These are phyloP conservation scores for Brassica incana DNA, from an alignment of 345 rosid genomes.

Conservation along the genomic window DNA sequence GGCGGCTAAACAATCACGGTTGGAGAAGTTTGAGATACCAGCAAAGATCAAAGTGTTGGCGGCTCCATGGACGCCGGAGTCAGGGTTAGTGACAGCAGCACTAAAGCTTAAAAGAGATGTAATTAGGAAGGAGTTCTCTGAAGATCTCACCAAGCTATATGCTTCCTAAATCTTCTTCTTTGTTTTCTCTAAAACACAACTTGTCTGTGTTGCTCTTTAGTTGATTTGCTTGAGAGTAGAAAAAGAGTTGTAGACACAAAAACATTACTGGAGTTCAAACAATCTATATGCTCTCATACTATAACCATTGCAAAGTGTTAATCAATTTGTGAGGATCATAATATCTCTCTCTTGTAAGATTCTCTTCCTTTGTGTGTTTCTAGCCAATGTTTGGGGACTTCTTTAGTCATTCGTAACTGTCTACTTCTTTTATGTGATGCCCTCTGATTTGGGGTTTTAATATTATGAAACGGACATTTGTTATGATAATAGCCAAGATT, in stretches of 20 bases:
- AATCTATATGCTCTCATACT: neutral
- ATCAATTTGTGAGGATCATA: too few species aligned
- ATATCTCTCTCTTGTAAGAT: too few species aligned
- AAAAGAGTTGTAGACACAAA: neutral
- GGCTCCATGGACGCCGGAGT: constrained; percentile 91
- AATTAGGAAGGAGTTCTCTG: constrained; percentile 68
- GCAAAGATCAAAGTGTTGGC: constrained; percentile 75
- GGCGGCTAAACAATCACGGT: constrained; percentile 69
- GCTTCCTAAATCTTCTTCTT: constrained; percentile 33
- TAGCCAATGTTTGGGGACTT: too few species aligned
- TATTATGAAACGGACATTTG: too few species aligned
- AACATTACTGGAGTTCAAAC: neutral
- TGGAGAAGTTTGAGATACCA: constrained; percentile 95
- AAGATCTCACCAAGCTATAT: constrained; percentile 72
- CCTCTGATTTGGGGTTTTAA: too few species aligned
- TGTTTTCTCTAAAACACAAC: neutral
- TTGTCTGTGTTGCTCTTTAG: neutral
- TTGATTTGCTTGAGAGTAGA: neutral
- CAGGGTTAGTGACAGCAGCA: constrained; percentile 94
- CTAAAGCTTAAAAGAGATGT: constrained; percentile 89
- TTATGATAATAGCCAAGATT: too few species aligned
- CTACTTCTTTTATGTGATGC: too few species aligned
- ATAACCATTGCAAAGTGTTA: too few species aligned
- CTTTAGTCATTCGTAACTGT: too few species aligned
- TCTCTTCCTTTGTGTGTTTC: too few species aligned